Evolutionary conservation across 129 eudicot genomes (phyloP).

Genomic region (Gnaphalium uliginosum): DNA sequence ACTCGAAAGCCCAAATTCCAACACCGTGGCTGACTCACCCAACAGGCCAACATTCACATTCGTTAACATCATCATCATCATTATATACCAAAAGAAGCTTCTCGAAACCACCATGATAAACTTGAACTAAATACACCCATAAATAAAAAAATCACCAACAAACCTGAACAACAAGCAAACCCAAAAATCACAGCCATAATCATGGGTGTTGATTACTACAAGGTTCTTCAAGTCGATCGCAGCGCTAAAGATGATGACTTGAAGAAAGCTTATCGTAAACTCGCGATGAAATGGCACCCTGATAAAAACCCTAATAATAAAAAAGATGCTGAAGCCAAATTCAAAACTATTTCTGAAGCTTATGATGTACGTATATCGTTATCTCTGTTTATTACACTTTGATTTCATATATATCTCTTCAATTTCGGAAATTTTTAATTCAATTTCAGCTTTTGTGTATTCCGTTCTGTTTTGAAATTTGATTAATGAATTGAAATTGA

Average conservation of each 20-base stretch:
- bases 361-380: conserved; percentile 53
- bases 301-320: conserved; percentile 89
- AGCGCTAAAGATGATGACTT: conserved; percentile 71
- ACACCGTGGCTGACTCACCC: not conserved
- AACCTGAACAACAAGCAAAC: not conserved
- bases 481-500: not conserved
- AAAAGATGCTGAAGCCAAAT: conserved; percentile 87
- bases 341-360: conserved; percentile 89
- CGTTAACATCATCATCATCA: not conserved
- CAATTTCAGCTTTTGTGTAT: not conserved
- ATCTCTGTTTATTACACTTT: not conserved
- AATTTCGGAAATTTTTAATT: not conserved
- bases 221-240: conserved; percentile 63
- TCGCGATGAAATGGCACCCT: conserved; percentile 92
- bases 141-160: not conserved
- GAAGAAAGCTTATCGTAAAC: conserved; percentile 80
- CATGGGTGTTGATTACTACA: conserved; percentile 43
- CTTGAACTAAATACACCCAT: not conserved
- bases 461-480: not conserved
- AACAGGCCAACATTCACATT: too few species aligned
- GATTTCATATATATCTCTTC: not conserved
- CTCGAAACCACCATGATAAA: not conserved
- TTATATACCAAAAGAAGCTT: not conserved
- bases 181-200: too few species aligned
- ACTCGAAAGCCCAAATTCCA: too few species aligned